These are phyloP conservation scores for Pseudohalonectria lignicola DNA, from an alignment of 2,329 filamentous ascomycete species.

Conservation along the genomic window DNA sequence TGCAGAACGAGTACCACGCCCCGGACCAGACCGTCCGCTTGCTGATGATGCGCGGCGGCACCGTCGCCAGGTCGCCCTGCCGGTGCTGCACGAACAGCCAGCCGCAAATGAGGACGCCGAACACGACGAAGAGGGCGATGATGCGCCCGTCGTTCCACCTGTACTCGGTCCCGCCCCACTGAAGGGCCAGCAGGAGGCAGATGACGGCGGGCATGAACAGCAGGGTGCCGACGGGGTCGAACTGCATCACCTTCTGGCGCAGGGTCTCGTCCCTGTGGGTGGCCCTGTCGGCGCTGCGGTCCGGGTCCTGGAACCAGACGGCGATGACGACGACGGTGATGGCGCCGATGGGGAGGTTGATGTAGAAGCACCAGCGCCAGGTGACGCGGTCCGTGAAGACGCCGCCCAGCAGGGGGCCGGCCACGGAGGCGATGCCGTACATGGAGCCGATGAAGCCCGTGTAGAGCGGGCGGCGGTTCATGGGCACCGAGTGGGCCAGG, in stretches of 20 bases:
- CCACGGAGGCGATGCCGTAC: constrained; percentile 25
- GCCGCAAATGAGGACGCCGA: constrained; percentile 13
- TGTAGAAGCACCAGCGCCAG: constrained; percentile 21
- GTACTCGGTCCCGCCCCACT: constrained; percentile 27
- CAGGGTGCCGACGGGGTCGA: constrained; percentile 10
- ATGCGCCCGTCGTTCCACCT: constrained; percentile 18
- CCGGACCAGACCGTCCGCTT: constrained; percentile 22
- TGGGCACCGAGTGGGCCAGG: constrained; percentile 15
- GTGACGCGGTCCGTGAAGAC: constrained; percentile 15
- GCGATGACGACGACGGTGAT: constrained; percentile 11
- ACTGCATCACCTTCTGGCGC: constrained; percentile 26
- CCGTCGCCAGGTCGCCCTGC: constrained; percentile 20
- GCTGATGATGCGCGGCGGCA: constrained; percentile 25
- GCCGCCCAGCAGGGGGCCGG: constrained; percentile 13
- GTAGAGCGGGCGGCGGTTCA: constrained; percentile 10
- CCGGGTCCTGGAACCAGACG: constrained; percentile 9
- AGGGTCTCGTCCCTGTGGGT: constrained; percentile 5
- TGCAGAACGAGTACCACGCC: constrained; percentile 21
- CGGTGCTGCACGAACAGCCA: constrained; percentile 21
- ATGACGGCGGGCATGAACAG: constrained; percentile 18
- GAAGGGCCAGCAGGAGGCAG: constrained; percentile 30
- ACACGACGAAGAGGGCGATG: constrained; percentile 19
- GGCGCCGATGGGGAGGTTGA: constrained; percentile 20
- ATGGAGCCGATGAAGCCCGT: constrained; percentile 25
- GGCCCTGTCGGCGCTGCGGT: not conserved